Evolutionary conservation across 768 basidiomycete genomes (phyloP).

Genomic region (Hygrophorus pudorinus): DNA sequence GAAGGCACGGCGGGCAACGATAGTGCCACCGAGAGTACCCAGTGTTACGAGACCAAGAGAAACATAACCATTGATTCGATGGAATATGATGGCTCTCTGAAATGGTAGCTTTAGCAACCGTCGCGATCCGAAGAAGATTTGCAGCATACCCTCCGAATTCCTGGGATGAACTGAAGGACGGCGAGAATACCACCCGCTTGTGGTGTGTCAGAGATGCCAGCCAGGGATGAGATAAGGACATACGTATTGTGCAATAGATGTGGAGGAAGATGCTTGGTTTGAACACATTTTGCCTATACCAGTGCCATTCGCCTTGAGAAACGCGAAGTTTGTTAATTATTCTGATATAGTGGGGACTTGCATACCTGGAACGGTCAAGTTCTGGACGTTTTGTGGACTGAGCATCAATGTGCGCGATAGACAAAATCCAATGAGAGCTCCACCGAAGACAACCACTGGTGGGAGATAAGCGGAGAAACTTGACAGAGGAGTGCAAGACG

Average conservation of each 20-base stretch:
- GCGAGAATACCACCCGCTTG: slow-evolving; percentile 16
- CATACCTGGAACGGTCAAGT: slow-evolving; percentile 2
- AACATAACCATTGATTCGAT: slow-evolving; percentile 18
- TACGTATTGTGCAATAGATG: slow-evolving; percentile 18
- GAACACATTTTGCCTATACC: slow-evolving; percentile 13
- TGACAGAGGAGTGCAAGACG: background rate
- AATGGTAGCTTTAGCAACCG: background rate
- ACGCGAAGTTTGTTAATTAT: background rate
- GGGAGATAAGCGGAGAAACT: background rate
- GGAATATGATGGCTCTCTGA: slow-evolving; percentile 13
- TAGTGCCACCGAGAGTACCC: slow-evolving; percentile 14
- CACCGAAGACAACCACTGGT: slow-evolving; percentile 17
- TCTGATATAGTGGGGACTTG: background rate
- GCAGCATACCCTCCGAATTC: slow-evolving; percentile 15
- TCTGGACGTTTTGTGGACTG: slow-evolving; percentile 9
- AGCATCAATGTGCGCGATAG: slow-evolving; percentile 13
- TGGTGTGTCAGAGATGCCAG: background rate
- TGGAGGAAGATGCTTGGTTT: slow-evolving; percentile 16
- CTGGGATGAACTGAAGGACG: slow-evolving; percentile 17
- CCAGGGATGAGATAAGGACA: slow-evolving; percentile 1
- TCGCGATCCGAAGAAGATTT: background rate
- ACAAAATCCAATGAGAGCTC: slow-evolving; percentile 18
- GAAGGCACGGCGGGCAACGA: slow-evolving; percentile 13
- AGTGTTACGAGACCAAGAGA: slow-evolving; percentile 12
- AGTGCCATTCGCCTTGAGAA: slow-evolving; percentile 20